phyloP scores from a whole-genome alignment of 2,329 filamentous ascomycete species.

The Cryphonectria carpinicola region DNA sequence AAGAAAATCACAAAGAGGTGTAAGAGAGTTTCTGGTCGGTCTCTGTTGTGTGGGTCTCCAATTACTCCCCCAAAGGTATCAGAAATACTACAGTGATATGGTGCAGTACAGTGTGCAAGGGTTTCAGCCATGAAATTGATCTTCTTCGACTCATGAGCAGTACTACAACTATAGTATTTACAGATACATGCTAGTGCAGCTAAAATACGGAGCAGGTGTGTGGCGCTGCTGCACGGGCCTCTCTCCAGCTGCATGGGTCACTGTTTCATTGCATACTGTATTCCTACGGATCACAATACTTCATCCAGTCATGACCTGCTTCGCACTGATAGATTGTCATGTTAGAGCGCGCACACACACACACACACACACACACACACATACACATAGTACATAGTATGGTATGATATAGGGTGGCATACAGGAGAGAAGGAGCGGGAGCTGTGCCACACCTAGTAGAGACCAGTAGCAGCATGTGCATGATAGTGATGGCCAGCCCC shows the following conservation, averaged over 20 bases:
- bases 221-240: constrained; percentile 3
- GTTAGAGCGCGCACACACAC: background rate
- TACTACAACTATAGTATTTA: background rate
- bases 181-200: background rate
- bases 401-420: background rate
- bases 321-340: background rate
- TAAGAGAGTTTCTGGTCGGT: background rate
- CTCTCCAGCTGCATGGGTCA: constrained; percentile 4
- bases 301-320: background rate
- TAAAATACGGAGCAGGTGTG: background rate
- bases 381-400: background rate
- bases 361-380: too few species aligned
- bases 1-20: background rate
- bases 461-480: background rate
- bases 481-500: background rate
- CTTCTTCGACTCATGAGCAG: background rate
- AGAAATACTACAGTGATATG: background rate
- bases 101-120: background rate
- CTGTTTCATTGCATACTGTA: constrained; percentile 2
- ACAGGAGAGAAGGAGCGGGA: background rate
- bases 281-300: constrained; percentile 1
- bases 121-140: background rate
- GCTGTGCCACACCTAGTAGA: background rate
- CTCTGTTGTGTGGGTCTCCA: background rate
- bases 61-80: background rate